Evolutionary conservation across 1,284 basidiomycete species (phyloP).

Genomic region (Austroboletus olivaceoglutinosus): DNA sequence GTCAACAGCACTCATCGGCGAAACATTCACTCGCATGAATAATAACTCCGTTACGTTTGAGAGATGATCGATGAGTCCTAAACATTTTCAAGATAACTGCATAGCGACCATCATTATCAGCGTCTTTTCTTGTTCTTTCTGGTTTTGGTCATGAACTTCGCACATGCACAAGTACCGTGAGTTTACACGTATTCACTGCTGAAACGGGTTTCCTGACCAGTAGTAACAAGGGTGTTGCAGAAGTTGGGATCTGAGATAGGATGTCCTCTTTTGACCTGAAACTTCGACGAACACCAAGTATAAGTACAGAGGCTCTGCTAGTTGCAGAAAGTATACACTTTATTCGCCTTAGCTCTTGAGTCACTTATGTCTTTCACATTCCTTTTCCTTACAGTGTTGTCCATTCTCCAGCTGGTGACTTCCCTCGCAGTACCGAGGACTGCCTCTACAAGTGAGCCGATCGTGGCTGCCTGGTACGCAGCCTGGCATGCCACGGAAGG

Average conservation of each 20-base stretch:
- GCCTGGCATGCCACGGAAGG: constrained; percentile 43
- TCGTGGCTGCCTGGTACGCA: constrained; percentile 31
- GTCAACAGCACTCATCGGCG: too few relatives aligned
- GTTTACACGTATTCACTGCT: not conserved
- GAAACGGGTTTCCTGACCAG: not conserved
- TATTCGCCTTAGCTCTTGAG: not conserved
- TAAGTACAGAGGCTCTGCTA: not conserved
- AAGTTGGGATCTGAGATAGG: too few relatives aligned
- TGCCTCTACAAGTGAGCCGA: not conserved
- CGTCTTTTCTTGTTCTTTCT: not conserved
- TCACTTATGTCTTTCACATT: not conserved
- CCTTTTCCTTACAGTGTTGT: not conserved
- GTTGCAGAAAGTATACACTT: not conserved
- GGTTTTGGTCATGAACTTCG: too few relatives aligned
- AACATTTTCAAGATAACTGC: not conserved
- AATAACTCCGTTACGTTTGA: not conserved
- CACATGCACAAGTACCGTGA: not conserved
- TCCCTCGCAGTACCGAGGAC: not conserved
- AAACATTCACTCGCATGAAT: not conserved
- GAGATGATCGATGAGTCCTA: not conserved
- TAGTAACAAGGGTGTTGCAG: not conserved
- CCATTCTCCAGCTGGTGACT: not conserved
- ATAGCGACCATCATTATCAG: not conserved
- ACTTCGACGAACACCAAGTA: not conserved
- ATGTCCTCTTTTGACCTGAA: not conserved